Evolutionary conservation across 371 early-diverging fungal genomes (phyloP), one percentile per base, ranked within the genome.

Genomic region (Mortierella sp.): DNA sequence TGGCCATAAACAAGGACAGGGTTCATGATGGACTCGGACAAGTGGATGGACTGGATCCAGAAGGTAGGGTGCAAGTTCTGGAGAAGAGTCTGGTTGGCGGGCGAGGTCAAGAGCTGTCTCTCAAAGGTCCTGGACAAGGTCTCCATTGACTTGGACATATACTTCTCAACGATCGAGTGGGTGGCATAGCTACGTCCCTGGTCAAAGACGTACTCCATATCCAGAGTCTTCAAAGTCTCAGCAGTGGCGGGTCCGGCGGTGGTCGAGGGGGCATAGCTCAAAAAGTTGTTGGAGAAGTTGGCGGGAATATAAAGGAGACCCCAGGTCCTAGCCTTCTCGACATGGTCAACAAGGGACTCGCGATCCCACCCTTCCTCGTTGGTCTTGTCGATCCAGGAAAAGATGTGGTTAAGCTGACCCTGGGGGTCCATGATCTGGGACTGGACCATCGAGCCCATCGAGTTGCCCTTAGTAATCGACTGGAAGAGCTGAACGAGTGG

Each of bases 251-350:
- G 81, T 5, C 76, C 83, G 16, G 67, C 26, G n/a, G 71, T 55
- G 61, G 71, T 75, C 21, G 83, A 81, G 13, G 86, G 86, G 0
- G 86, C 79, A 61, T 74, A 81, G 44, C 82, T 74, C 57, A 89
- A 79, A 43, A 88, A 83, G 77, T 87, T 86, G 80, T 85, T 83
- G 70, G 86, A 85, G 59, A 89, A 88, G 75, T 89, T 90, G 79
- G 82, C 59, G 28, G 90, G 90, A 55, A 90, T 87, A 77, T 88
- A 88, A 24, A 90, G 28, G 13, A 86, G 28, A 31, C 88, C 89
- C 89, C 89, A 88, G 48, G 73, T 72, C 43, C 83, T 80, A 64
- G 88, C 89, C 53, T 77, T 53, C 21, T 88, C 87, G 10, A 89
- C 82, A 19, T 75, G 61, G 14, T 81, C 69, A 26, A 88, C 69